Evolutionary conservation across 441 rosid genomes (phyloP), one percentile per base, ranked within the genome.

Genomic region (Adansonia grandidieri): DNA sequence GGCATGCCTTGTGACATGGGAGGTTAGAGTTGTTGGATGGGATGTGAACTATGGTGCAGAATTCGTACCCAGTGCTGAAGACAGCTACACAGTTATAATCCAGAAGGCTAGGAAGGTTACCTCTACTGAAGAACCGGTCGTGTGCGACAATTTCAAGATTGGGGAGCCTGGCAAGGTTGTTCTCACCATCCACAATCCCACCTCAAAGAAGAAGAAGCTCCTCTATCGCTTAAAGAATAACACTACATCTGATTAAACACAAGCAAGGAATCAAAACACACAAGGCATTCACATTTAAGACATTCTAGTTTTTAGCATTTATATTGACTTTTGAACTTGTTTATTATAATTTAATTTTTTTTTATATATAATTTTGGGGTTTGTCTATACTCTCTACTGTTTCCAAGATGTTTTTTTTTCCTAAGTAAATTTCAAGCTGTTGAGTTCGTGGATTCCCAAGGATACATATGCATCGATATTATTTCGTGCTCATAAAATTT

Each of bases 101-200:
- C 91, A 86, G 75, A 91, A 88, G 80, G 81, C 87, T 11, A 86
- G 85, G 78, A 87, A 84, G 78, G 63, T 89, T 47, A 19, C 32
- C 65, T 51, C 87, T 0, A 71, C 61, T 11, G 89, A 86, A 37
- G 85, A 88, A 65, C 81, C 83, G 0, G 85, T 91, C 19, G 76
- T 89, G 6, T 78, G 81, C 44, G 85, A 84, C 44, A 83, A 83
- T 75, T 91, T 89, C 87, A 87, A 87, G 79, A 82, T 82, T 28
- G 86, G 80, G 44, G 92, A 91, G 81, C 48, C 88, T 0, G 93
- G 95, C 68, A 91, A 86, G 82, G 79, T 91, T 54, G 82, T 88
- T 73, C 73, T 91, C 66, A 87, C 89, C 45, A 80, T 89, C 4
- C 84, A 88, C 70, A 91, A 91, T 75, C 83, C 85, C 0, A 84